Base-by-base conservation (phyloP, 2,329 filamentous ascomycete species). In the Sclerotinia glacialis region DNA sequence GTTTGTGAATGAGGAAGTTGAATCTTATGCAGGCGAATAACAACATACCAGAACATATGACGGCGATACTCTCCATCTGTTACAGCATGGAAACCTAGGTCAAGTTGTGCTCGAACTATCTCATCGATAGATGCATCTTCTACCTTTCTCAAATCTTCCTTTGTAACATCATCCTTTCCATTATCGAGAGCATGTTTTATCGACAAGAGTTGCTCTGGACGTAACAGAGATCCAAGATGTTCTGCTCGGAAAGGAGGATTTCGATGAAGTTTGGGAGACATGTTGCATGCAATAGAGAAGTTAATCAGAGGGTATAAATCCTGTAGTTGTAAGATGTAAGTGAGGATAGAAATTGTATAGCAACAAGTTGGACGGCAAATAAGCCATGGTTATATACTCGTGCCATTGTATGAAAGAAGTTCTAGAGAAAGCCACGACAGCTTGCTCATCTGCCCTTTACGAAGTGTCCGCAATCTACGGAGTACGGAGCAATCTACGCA, bases 191-290 rank as follows among this genome's bases (percentile, higher is more conserved):
- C 80, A 66, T 82, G 80, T 72, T 86, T 83, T 66, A 81, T 82
- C 52, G 83, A 78, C 46, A 87, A 79, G 28, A 89, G 80, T 67
- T 82, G 78, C 61, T 84, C 76, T 3, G 86, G 85, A 52, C 86
- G 84, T 52, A 88, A 81, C 26, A 89, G 78, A 28, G 85, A 88
- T 62, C 86, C 86, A 54, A 87, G 78, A 73, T 88, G 86, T 78
- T 88, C 86, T 63, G 86, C 86, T 71, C 86, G 80, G 26, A 71
- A 71, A 42, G 70, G 70, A 54, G 70, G 70, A 44, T 60, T 62
- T 58, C 67, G 68, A 58, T 72, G 69, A 40, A 69, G 67, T 44
- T 69, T 69, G 4, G 55, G 46, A 26, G 70, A 60, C 68, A 71
- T 71, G 14, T 23, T 67, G n/a, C 16, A 31, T 67, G n/a, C 16